A percentile compares a stretch with the other conserved stretches of the same genome.
Conservation (phyloP, 768 basidiomycete species). For the Boletus insuetus region DNA sequence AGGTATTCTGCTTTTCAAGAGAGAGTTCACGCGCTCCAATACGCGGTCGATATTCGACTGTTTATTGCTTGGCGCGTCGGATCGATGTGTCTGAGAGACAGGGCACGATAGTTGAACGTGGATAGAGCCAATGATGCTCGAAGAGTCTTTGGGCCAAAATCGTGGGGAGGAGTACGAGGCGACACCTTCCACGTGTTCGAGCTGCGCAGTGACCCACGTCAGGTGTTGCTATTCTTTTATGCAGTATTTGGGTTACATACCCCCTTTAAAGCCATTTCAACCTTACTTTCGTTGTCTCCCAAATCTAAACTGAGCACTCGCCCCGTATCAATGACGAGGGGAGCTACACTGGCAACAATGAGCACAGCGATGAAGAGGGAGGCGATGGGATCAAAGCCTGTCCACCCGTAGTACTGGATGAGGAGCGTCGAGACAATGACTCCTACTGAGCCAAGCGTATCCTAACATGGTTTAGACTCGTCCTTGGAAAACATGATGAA, state of each 20-base stretch:
- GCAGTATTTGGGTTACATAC: constrained; percentile 36
- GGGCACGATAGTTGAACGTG: constrained; percentile 82
- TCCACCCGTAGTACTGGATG: constrained; percentile 97
- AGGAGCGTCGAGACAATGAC: constrained; percentile 96
- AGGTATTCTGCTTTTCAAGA: constrained; percentile 68
- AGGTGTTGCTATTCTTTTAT: not conserved
- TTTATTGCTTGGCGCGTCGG: constrained; percentile 38
- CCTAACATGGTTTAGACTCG: constrained; percentile 43
- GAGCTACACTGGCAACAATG: constrained; percentile 94
- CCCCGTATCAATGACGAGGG: constrained; percentile 92
- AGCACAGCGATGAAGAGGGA: constrained; percentile 93
- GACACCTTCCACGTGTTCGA: constrained; percentile 74
- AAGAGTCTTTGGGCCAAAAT: constrained; percentile 96
- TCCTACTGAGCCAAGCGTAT: constrained; percentile 95
- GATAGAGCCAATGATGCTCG: constrained; percentile 84
- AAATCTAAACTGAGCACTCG: constrained; percentile 85
- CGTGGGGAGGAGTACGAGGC: constrained; percentile 76
- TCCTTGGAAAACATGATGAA: not conserved
- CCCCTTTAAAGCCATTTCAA: constrained; percentile 61
- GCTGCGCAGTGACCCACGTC: constrained; percentile 38
- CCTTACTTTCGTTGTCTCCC: constrained; percentile 53
- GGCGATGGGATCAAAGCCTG: constrained; percentile 97
- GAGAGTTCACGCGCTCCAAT: constrained; percentile 68
- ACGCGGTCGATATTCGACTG: constrained; percentile 52
- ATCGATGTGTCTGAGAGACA: constrained; percentile 49